These are phyloP conservation scores for Nidularia pulvinata DNA, from an alignment of 768 basidiomycete species.

Conservation along the genomic window DNA sequence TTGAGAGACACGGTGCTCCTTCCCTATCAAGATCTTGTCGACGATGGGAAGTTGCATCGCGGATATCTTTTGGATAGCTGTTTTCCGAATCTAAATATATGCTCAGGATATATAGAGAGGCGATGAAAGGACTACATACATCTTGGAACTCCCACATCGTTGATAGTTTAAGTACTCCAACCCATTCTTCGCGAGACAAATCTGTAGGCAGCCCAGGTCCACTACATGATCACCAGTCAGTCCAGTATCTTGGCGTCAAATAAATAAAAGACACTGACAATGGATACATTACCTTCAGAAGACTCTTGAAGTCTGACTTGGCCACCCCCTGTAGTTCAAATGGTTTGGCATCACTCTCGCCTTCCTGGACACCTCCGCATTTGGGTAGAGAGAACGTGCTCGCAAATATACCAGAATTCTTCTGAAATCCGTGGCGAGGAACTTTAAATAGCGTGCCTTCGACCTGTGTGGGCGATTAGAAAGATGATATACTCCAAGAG, in stretches of 20 bases:
- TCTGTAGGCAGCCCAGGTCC: background rate
- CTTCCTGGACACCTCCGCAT: background rate
- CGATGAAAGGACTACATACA: no score
- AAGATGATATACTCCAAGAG: no score
- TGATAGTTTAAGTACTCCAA: background rate
- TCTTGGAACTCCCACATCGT: no score
- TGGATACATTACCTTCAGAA: background rate
- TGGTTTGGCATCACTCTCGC: background rate
- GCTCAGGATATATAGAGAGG: no score
- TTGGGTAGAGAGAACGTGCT: background rate
- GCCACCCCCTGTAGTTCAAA: background rate
- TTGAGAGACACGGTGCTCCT: no score
- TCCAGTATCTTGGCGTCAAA: background rate
- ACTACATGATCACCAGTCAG: background rate
- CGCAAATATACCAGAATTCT: background rate
- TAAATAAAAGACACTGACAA: background rate
- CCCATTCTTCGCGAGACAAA: background rate
- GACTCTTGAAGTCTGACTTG: background rate
- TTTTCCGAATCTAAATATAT: no score
- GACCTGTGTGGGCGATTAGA: no score
- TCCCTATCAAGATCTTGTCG: no score
- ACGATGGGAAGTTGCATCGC: no score
- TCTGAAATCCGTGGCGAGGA: background rate
- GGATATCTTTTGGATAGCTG: no score
- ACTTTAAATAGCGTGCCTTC: background rate